A percentile compares a stretch with the other conserved stretches of the same genome.
phyloP scores from a whole-genome alignment of 148 eudicot genomes.

The Diospyros kaki region DNA sequence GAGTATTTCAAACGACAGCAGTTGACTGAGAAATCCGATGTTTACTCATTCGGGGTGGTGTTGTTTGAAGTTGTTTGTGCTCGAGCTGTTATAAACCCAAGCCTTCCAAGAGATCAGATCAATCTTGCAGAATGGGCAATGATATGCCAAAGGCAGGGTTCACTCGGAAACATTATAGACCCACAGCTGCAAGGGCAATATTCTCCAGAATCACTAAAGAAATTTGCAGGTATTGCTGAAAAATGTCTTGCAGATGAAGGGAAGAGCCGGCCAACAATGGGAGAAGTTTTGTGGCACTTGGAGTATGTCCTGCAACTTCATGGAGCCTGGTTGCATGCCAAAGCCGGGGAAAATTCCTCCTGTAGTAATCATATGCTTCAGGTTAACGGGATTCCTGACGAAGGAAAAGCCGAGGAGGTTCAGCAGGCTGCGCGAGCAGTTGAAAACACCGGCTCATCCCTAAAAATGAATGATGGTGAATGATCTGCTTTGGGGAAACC shows the following conservation, averaged over 20 bases:
- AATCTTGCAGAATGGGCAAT: slow-evolving; percentile 25
- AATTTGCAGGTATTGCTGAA: slow-evolving; percentile 14
- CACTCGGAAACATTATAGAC: slow-evolving; percentile 14
- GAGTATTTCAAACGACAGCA: slow-evolving; percentile 20
- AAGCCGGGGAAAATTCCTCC: background rate
- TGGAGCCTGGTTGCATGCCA: slow-evolving; percentile 14
- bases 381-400: background rate
- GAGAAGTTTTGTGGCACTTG: slow-evolving; percentile 25
- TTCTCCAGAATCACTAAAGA: slow-evolving; percentile 11
- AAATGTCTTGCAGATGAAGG: slow-evolving; percentile 24
- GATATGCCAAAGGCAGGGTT: slow-evolving; percentile 15
- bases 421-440: background rate
- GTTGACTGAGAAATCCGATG: slow-evolving; percentile 19
- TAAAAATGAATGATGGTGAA: slow-evolving; percentile 3
- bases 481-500: background rate
- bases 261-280: slow-evolving; percentile 19
- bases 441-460: background rate
- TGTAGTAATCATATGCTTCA: background rate
- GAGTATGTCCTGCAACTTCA: slow-evolving; percentile 17
- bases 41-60: slow-evolving; percentile 21
- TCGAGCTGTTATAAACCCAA: slow-evolving; percentile 22
- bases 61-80: slow-evolving; percentile 21
- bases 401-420: slow-evolving; percentile 1
- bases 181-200: slow-evolving; percentile 14
- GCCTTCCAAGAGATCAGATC: slow-evolving; percentile 19